Percentiles rank a stretch among this genome's conserved stretches.
Conservation (phyloP, 73 alveolate species). For the Tetrahymena malaccensis region DNA sequence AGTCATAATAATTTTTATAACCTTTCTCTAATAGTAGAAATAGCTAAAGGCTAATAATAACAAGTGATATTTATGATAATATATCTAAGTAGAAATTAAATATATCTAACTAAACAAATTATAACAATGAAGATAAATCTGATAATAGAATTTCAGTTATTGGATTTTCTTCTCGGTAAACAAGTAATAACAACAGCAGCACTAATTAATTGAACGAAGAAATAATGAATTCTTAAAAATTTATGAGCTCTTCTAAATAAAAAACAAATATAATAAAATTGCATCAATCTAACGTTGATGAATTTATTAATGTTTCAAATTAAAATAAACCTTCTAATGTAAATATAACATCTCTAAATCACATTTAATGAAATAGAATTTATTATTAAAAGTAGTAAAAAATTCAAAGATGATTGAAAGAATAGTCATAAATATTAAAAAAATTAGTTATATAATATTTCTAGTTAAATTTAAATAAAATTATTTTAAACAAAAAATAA, state of each 20-base stretch:
- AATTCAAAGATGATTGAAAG: too few species aligned
- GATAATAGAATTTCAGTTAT: not conserved
- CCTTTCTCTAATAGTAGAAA: not conserved
- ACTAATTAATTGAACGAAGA: not conserved
- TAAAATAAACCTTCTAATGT: not conserved
- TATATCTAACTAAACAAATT: not conserved
- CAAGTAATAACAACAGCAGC: not conserved
- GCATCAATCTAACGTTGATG: not conserved
- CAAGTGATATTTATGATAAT: not conserved
- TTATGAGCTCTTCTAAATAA: not conserved
- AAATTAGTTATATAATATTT: too few species aligned
- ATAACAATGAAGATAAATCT: not conserved
- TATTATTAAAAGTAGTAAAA: too few species aligned
- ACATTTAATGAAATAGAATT: not conserved
- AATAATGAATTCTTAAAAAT: not conserved
- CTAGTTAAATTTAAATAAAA: too few species aligned
- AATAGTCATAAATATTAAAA: too few species aligned
- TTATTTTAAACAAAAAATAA: too few species aligned
- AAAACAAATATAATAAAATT: not conserved
- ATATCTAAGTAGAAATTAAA: not conserved
- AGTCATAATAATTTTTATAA: not conserved
- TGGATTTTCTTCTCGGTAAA: not conserved
- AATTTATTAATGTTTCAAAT: not conserved
- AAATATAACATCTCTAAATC: not conserved
- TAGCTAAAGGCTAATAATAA: not conserved